Percentiles rank a stretch among this genome's conserved stretches.
Evolutionary conservation across 2,329 filamentous ascomycete species (phyloP).

Genomic region (Mycogone perniciosa): DNA sequence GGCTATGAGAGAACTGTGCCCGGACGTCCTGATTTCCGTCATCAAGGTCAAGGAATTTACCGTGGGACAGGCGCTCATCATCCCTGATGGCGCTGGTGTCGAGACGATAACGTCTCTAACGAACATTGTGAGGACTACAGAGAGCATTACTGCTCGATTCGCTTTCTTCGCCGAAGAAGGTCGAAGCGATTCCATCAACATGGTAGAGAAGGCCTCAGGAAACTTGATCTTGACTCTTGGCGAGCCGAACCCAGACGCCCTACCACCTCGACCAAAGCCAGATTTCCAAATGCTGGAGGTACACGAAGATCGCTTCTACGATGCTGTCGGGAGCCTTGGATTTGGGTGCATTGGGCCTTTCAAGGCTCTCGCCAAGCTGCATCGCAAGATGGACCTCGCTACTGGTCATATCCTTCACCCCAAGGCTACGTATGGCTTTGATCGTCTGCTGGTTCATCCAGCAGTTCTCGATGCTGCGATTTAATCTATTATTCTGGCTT

Average conservation of each 20-base stretch:
- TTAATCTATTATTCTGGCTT: slow-evolving; percentile 26
- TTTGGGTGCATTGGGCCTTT: slow-evolving; percentile 18
- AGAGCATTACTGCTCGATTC: background rate
- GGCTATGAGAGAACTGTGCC: background rate
- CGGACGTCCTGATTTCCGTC: background rate
- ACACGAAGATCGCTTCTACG: slow-evolving; percentile 18
- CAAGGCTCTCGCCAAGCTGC: slow-evolving; percentile 12
- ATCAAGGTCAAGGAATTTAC: background rate
- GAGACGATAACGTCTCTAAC: background rate
- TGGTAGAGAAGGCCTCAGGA: background rate
- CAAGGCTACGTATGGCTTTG: background rate
- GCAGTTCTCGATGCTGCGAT: slow-evolving; percentile 26
- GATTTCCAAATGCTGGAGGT: slow-evolving; percentile 17
- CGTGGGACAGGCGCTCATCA: background rate
- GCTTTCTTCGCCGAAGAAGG: background rate
- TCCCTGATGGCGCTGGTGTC: background rate
- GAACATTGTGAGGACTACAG: background rate
- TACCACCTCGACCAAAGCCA: slow-evolving; percentile 12
- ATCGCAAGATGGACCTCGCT: slow-evolving; percentile 13
- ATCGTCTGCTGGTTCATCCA: slow-evolving; percentile 25
- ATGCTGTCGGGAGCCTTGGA: slow-evolving; percentile 15
- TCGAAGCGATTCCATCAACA: background rate
- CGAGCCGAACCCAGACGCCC: slow-evolving; percentile 13
- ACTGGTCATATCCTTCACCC: background rate
- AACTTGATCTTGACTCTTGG: slow-evolving; percentile 18